These are phyloP conservation scores for Sporisorium reilianum DNA, from an alignment of 1,284 basidiomycete species.

Conservation along the genomic window DNA sequence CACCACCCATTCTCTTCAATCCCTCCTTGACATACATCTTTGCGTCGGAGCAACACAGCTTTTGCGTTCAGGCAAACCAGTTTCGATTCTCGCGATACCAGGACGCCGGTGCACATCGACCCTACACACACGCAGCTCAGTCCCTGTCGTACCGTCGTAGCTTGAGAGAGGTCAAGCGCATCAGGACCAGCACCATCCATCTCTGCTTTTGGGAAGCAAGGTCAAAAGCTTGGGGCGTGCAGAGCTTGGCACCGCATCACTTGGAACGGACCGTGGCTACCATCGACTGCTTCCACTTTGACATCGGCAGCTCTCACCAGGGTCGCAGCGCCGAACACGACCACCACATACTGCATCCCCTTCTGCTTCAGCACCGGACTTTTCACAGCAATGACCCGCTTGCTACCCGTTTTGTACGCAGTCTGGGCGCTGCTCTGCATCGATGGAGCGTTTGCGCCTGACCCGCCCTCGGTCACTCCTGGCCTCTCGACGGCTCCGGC, in stretches of 20 bases:
- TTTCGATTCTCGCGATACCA: neutral
- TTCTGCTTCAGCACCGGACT: neutral
- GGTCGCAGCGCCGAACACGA: neutral
- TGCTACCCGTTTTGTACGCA: constrained; percentile 26
- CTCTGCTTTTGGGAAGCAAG: neutral
- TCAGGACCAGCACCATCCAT: neutral
- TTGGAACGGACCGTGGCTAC: neutral
- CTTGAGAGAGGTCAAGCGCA: neutral
- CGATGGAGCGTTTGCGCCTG: constrained; percentile 26
- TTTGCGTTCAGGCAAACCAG: neutral
- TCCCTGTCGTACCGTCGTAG: neutral
- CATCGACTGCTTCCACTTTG: neutral
- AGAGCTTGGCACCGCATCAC: no score
- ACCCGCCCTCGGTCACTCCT: constrained; percentile 41
- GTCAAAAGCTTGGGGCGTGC: no score
- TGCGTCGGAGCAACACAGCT: neutral
- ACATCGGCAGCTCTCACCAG: neutral
- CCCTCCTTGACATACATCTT: no score
- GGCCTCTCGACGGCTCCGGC: constrained; percentile 19
- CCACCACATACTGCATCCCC: neutral
- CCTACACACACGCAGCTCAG: neutral
- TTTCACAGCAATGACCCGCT: constrained; percentile 11
- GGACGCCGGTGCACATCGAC: neutral
- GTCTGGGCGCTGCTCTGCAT: constrained; percentile 32
- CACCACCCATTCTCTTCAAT: no score